Conservation (phyloP, 139 green algal species). For the Haematococcus sp. region DNA sequence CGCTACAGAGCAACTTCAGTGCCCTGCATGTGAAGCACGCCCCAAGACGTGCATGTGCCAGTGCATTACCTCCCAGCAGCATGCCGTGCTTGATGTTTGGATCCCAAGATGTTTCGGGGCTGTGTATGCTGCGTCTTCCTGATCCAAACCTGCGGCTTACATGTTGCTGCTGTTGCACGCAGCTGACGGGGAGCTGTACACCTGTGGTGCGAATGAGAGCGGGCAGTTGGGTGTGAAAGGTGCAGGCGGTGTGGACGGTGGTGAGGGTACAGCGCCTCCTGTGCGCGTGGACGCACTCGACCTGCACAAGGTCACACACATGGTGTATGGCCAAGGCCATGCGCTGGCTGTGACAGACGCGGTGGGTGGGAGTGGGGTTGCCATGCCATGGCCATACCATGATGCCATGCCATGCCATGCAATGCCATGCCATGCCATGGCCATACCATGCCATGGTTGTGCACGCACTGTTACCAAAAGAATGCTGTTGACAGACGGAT, state of each 20-base stretch:
- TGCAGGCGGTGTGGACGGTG: background rate
- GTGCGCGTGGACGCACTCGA: conserved; percentile 49
- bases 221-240: conserved; percentile 40
- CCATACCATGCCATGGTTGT: too few relatives aligned
- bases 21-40: too few relatives aligned
- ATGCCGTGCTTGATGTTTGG: background rate
- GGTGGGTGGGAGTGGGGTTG: conserved; percentile 6
- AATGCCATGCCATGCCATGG: too few relatives aligned
- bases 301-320: conserved; percentile 23
- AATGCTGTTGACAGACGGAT: too few relatives aligned
- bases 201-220: conserved; percentile 47
- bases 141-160: too few relatives aligned
- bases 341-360: conserved; percentile 50
- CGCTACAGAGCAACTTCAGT: too few relatives aligned
- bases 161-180: too few relatives aligned
- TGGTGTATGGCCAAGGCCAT: conserved; percentile 46
- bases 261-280: conserved; percentile 13
- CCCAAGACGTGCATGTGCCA: background rate
- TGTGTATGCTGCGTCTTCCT: too few relatives aligned
- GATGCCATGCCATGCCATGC: too few relatives aligned
- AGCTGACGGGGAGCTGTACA: conserved; percentile 56
- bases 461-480: background rate
- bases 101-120: too few relatives aligned
- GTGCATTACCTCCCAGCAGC: background rate
- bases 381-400: too few relatives aligned